Conservation (phyloP, 768 basidiomycete species). For the Mycena olivaceomarginata region DNA sequence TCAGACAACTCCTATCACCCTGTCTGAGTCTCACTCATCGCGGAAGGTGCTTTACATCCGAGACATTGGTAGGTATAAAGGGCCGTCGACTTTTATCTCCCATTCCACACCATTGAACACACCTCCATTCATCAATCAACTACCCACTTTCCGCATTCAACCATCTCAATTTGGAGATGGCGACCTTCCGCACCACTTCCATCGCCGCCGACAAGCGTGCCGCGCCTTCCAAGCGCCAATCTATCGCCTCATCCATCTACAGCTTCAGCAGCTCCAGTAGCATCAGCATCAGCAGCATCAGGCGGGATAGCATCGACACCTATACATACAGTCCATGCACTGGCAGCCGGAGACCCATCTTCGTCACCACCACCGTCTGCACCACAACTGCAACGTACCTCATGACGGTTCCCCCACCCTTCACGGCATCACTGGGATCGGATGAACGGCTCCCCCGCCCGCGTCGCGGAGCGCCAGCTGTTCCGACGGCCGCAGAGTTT, state of each 20-base stretch:
- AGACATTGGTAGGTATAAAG: too few relatives aligned
- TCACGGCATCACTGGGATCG: conserved; percentile 25
- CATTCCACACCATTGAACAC: too few relatives aligned
- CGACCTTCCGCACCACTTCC: conserved; percentile 21
- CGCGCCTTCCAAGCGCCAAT: background rate
- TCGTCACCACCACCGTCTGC: conserved; percentile 18
- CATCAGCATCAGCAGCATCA: background rate
- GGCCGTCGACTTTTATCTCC: background rate
- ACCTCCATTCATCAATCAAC: too few relatives aligned
- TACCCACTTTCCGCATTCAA: background rate
- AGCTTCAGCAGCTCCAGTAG: background rate
- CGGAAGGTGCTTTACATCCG: too few relatives aligned
- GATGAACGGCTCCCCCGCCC: conserved; percentile 27
- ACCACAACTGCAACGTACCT: conserved; percentile 5
- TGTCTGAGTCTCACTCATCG: too few relatives aligned
- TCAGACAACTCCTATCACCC: too few relatives aligned
- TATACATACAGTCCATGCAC: too few relatives aligned
- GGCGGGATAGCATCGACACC: too few relatives aligned
- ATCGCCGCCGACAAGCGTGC: conserved; percentile 7
- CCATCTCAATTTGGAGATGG: background rate
- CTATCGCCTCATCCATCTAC: background rate
- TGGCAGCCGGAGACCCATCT: conserved; percentile 2
- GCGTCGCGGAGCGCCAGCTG: conserved; percentile 21
- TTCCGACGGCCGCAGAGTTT: background rate
- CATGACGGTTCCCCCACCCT: conserved; percentile 33